Percentiles rank a stretch among this genome's conserved stretches.
Evolutionary conservation across 2,329 filamentous ascomycete genomes (phyloP).

Genomic region (Paraphaeosphaeria minitans): DNA sequence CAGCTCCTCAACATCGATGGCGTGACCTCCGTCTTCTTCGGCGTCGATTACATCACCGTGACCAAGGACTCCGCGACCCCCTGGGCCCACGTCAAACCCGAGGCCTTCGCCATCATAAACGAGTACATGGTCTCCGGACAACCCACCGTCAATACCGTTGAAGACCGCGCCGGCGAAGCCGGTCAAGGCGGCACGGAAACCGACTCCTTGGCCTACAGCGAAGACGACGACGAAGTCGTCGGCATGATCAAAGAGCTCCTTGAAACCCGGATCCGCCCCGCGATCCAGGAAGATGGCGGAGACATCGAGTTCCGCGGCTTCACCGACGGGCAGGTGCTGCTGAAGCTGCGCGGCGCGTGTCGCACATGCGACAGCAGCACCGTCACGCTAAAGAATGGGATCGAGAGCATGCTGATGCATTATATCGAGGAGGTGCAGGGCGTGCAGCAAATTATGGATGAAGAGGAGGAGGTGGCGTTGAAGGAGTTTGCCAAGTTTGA

Average conservation of each 20-base stretch:
- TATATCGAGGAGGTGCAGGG: conserved; percentile 95
- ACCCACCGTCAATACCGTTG: conserved; percentile 74
- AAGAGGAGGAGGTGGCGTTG: conserved; percentile 87
- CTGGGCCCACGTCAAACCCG: conserved; percentile 94
- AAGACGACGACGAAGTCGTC: conserved; percentile 91
- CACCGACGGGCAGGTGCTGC: conserved; percentile 77
- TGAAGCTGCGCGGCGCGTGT: conserved; percentile 92
- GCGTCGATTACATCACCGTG: conserved; percentile 93
- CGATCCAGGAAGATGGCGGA: conserved; percentile 96
- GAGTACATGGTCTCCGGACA: conserved; percentile 87
- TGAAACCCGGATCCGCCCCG: conserved; percentile 90
- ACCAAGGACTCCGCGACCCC: conserved; percentile 86
- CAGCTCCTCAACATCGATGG: conserved; percentile 93
- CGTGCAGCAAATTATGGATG: conserved; percentile 86
- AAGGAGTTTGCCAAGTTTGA: conserved; percentile 94
- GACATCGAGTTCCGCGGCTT: conserved; percentile 97
- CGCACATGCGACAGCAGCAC: conserved; percentile 96
- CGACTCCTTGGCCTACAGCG: conserved; percentile 81
- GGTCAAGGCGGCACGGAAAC: conserved; percentile 58
- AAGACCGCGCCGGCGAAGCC: conserved; percentile 61
- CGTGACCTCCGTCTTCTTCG: conserved; percentile 94
- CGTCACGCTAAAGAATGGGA: conserved; percentile 95
- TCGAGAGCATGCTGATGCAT: conserved; percentile 94
- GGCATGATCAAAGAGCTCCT: conserved; percentile 98
- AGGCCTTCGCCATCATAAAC: conserved; percentile 93